Percentiles rank a stretch among this genome's conserved stretches.
phyloP scores from a whole-genome alignment of 768 basidiomycete genomes.

The Lactarius indigo region DNA sequence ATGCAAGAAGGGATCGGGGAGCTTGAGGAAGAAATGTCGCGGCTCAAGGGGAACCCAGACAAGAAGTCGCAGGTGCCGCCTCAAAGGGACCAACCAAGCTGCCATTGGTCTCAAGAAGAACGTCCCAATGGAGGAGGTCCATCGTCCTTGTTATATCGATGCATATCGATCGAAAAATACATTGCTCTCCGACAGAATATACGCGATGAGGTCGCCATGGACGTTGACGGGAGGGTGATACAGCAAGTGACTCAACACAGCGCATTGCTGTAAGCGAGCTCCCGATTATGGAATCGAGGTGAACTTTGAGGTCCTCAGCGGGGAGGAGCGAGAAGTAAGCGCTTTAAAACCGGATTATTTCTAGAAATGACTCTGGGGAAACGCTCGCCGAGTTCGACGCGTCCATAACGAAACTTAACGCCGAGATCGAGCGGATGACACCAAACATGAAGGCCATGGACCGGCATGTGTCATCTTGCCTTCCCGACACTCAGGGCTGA shows the following conservation, averaged over 20 bases:
- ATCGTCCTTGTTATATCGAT: conserved; percentile 18
- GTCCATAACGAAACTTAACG: conserved; percentile 60
- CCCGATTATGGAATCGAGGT: conserved; percentile 88
- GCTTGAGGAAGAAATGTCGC: conserved; percentile 59
- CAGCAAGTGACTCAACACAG: conserved; percentile 53
- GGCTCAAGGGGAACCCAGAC: conserved; percentile 60
- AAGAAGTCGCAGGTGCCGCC: conserved; percentile 84
- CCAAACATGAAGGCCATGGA: conserved; percentile 98
- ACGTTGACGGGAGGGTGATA: conserved; percentile 87
- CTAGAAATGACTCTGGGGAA: conserved; percentile 41
- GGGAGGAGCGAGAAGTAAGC: conserved; percentile 68
- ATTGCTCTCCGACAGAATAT: conserved; percentile 49
- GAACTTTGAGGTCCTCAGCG: conserved; percentile 70
- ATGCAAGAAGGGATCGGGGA: conserved; percentile 52
- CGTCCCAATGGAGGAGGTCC: conserved; percentile 94
- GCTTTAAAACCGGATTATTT: background rate
- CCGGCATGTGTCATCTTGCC: conserved; percentile 44
- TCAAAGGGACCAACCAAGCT: conserved; percentile 91
- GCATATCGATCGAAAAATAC: background rate
- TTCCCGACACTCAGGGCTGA: background rate
- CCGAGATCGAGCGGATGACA: conserved; percentile 89
- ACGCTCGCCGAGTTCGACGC: conserved; percentile 71
- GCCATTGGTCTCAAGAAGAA: conserved; percentile 76
- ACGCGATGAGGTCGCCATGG: conserved; percentile 86
- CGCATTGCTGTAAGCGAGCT: conserved; percentile 61